A percentile compares a stretch with the other conserved stretches of the same genome.
These are phyloP conservation scores for Alternaria ethzedia DNA, from an alignment of 2,329 filamentous ascomycete species.

Conservation along the genomic window DNA sequence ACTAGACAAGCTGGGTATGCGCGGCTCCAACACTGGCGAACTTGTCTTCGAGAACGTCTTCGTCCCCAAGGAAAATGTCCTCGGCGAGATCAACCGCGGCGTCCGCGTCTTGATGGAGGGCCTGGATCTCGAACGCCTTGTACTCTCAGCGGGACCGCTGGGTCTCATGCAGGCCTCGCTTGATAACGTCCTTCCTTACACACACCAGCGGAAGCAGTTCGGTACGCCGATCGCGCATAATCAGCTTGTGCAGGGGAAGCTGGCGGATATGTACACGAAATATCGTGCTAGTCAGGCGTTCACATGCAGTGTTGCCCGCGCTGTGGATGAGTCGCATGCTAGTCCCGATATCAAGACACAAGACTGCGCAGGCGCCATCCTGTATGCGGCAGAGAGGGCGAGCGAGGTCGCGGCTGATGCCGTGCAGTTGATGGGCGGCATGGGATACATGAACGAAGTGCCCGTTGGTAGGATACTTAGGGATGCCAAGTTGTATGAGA, in stretches of 20 bases:
- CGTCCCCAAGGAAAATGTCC: conserved; percentile 79
- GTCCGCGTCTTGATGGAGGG: conserved; percentile 95
- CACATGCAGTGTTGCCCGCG: conserved; percentile 81
- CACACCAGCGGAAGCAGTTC: conserved; percentile 89
- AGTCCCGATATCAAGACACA: conserved; percentile 75
- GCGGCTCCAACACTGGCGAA: conserved; percentile 94
- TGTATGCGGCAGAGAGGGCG: conserved; percentile 90
- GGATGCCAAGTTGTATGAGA: conserved; percentile 87
- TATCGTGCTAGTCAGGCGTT: conserved; percentile 83
- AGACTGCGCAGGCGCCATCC: conserved; percentile 91
- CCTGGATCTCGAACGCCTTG: conserved; percentile 89
- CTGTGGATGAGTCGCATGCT: conserved; percentile 65
- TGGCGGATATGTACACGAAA: conserved; percentile 98
- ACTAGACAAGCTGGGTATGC: conserved; percentile 98
- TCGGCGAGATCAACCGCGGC: conserved; percentile 81
- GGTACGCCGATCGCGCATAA: conserved; percentile 85
- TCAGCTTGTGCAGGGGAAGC: conserved; percentile 89
- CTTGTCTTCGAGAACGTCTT: conserved; percentile 90
- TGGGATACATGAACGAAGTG: conserved; percentile 96
- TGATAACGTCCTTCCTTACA: conserved; percentile 86
- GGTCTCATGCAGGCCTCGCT: conserved; percentile 94
- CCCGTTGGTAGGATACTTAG: conserved; percentile 83
- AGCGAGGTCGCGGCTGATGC: conserved; percentile 87
- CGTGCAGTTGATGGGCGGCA: conserved; percentile 91
- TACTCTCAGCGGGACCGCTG: conserved; percentile 87